Evolutionary conservation across 495 filamentous ascomycete species (phyloP).

Genomic region (Annulohypoxylon stygium): DNA sequence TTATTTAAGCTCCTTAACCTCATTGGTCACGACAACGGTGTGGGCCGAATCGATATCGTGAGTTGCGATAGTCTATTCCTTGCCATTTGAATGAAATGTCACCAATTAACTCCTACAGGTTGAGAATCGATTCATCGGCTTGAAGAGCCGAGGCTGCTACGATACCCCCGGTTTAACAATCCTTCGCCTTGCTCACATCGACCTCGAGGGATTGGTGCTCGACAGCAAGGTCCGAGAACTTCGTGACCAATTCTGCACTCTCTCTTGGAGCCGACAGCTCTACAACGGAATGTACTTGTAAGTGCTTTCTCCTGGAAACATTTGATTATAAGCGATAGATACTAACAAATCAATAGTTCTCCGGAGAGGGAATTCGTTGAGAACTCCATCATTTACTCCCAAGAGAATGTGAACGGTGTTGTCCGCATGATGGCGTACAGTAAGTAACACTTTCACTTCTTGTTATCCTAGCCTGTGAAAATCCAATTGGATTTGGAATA

Average conservation of each 20-base stretch:
- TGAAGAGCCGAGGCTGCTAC: conserved; percentile 91
- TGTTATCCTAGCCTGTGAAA: neutral
- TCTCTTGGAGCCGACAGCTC: conserved; percentile 78
- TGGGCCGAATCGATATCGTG: conserved; percentile 93
- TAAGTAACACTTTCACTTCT: conserved; percentile 6
- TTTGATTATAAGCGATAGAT: neutral
- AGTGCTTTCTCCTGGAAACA: neutral
- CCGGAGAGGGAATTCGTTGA: conserved; percentile 76
- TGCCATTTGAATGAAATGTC: neutral
- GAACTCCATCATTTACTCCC: conserved; percentile 75
- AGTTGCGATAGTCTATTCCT: neutral
- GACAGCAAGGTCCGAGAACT: conserved; percentile 87
- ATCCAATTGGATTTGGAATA: conserved; percentile 60
- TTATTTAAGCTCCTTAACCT: conserved; percentile 84
- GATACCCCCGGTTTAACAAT: conserved; percentile 80
- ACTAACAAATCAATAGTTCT: conserved; percentile 57
- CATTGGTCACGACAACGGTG: conserved; percentile 80
- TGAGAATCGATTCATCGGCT: conserved; percentile 85
- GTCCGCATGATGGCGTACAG: conserved; percentile 78
- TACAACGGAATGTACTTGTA: conserved; percentile 80
- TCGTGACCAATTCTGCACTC: conserved; percentile 85
- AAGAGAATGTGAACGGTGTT: conserved; percentile 67
- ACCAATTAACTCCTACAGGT: conserved; percentile 4
- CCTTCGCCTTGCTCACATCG: conserved; percentile 81
- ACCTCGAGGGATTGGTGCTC: conserved; percentile 86